Evolutionary conservation across 805 yeast genomes (phyloP).

Genomic region (Hanseniaspora clermontiae): DNA sequence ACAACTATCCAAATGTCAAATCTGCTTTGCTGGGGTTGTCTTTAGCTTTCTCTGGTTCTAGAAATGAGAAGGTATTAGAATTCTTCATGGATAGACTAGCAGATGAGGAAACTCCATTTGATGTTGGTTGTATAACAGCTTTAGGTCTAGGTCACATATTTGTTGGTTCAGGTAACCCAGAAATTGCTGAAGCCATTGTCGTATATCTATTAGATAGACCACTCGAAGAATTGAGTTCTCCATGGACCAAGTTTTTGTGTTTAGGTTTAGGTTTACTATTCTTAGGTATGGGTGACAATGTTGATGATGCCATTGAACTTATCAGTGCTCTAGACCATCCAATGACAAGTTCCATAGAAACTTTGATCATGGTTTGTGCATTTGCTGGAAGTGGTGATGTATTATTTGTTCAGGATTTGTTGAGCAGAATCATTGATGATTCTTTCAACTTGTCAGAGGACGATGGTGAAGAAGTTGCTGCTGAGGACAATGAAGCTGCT

Average conservation of each 20-base stretch:
- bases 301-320: constrained; percentile 86
- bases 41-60: constrained; percentile 87
- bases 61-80: constrained; percentile 68
- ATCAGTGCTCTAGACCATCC: constrained; percentile 93
- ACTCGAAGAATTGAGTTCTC: constrained; percentile 59
- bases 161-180: constrained; percentile 93
- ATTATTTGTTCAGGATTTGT: constrained; percentile 76
- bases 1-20: constrained; percentile 51
- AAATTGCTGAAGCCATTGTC: constrained; percentile 79
- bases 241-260: constrained; percentile 83
- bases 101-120: constrained; percentile 56
- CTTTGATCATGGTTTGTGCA: constrained; percentile 81
- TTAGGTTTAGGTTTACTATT: constrained; percentile 82
- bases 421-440: constrained; percentile 67
- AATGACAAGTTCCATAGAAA: constrained; percentile 75
- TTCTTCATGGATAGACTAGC: constrained; percentile 24
- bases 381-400: constrained; percentile 98
- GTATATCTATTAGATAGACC: constrained; percentile 84
- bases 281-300: constrained; percentile 88
- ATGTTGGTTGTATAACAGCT: constrained; percentile 74
- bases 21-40: constrained; percentile 88
- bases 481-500: constrained; percentile 24
- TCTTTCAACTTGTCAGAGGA: constrained; percentile 50
- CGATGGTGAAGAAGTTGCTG: constrained; percentile 23
- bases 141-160: constrained; percentile 86